Evolutionary conservation across 176 grass and related monocot genomes (phyloP).

Genomic region (Avena eriantha): DNA sequence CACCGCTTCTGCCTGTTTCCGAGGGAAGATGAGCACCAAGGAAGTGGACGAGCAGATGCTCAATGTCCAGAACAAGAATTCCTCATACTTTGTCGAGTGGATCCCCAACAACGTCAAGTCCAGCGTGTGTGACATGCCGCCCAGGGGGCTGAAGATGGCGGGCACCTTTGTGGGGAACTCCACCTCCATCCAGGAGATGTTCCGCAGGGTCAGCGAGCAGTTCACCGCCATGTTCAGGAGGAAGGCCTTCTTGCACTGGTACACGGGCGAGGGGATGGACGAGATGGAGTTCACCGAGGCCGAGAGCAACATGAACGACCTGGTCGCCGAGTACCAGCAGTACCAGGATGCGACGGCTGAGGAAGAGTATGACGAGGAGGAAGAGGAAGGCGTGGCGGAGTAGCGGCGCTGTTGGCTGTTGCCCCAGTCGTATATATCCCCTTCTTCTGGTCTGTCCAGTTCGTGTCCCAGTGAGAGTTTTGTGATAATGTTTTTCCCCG

Average conservation of each 20-base stretch:
- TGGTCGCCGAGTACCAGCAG: constrained; percentile 88
- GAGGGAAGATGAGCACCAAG: constrained; percentile 96
- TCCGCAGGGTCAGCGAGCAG: constrained; percentile 79
- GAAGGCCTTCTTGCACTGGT: constrained; percentile 96
- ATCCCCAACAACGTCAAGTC: constrained; percentile 94
- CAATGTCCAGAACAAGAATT: constrained; percentile 94
- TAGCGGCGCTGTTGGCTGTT: background rate
- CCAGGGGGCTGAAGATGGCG: constrained; percentile 76
- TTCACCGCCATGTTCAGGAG: constrained; percentile 94
- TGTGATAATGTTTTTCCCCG: constrained; percentile 12
- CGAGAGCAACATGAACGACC: constrained; percentile 96
- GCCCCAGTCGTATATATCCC: background rate
- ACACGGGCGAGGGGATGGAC: constrained; percentile 91
- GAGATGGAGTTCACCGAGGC: constrained; percentile 98
- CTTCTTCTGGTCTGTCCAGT: background rate
- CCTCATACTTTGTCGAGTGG: constrained; percentile 89
- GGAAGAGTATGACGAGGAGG: constrained; percentile 80
- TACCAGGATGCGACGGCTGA: constrained; percentile 93
- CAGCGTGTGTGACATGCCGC: constrained; percentile 78
- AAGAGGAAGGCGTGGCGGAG: constrained; percentile 49
- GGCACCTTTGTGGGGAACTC: constrained; percentile 81
- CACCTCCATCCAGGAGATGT: constrained; percentile 95
- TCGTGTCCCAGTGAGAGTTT: constrained; percentile 30
- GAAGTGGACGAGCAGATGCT: constrained; percentile 97
- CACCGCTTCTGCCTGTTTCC: constrained; percentile 85